Base-by-base conservation (phyloP, 306 rosid genomes). In the Pyrus communis region DNA sequence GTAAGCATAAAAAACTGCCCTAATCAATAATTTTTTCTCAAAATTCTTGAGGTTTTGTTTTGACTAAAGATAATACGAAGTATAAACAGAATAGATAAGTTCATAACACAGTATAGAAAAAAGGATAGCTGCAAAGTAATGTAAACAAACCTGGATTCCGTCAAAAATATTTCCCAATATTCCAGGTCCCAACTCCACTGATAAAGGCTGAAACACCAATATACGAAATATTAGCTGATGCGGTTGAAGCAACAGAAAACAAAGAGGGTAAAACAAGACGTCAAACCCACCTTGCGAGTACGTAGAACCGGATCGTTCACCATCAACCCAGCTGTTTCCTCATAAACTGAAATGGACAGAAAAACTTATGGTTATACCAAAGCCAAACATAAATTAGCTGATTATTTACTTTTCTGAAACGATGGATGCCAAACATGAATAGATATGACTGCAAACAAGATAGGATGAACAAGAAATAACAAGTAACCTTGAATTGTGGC, bases 161-260 rank as follows among this genome's bases (percentile, higher is more conserved):
- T 96, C 98, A 82, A 96, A 96, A 83, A 96, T 96, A 77, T 89
- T 96, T 84, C 99, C 99, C 85, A 92, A 75, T 70, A 96, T 96
- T 81, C 98, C 99, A 78, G 99, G 99, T 68, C 99, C 99, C 86
- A 96, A 89, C 89, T 96, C 99, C 79, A 96, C 99, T n/a, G 99
- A 96, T 81, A 96, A 80, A 73, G 98, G 99, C 99, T 96, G 93
- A 71, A 79, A 82, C 7, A 45, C 31, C 65, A 63, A 81, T 22
- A 85, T 6, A 70, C 13, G 23, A 73, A 30, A 64, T 62, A 76
- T 85, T 74, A 82, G 85, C 33, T 58, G 30, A 83, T 79, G 69
- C 23, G 75, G 25, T 3, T 10, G 69, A 82, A 33, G 7, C 58
- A 73, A 63, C 58, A 43, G 15, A 58, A 78, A 74, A 73, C 13